Evolutionary conservation across 1,284 basidiomycete genomes (phyloP).

Genomic region (Hemileia vastatrix): DNA sequence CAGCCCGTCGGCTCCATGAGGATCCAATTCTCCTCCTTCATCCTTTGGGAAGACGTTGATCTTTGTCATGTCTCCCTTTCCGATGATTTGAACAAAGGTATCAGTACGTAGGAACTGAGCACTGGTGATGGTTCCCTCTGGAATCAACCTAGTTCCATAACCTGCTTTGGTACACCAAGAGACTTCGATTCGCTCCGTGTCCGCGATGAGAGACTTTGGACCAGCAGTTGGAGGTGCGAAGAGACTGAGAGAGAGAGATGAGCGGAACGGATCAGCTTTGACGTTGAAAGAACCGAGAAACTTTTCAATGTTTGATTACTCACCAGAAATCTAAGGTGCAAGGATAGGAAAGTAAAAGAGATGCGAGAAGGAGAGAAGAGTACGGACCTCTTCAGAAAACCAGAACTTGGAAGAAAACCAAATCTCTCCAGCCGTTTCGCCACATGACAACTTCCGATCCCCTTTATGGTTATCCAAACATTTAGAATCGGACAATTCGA

Average conservation of each 20-base stretch:
- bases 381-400: no score
- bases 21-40: conserved; percentile 50
- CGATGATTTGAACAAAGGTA: neutral
- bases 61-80: conserved; percentile 12
- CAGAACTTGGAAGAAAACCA: no score
- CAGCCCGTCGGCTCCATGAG: conserved; percentile 53
- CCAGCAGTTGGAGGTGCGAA: neutral
- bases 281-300: no score
- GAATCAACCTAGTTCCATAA: conserved; percentile 63
- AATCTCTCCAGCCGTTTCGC: no score
- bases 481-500: no score
- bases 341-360: conserved; percentile 34
- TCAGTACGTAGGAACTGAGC: conserved; percentile 52
- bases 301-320: no score
- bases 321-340: conserved; percentile 25
- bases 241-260: conserved; percentile 1
- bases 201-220: conserved; percentile 26
- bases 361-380: neutral
- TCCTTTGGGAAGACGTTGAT: conserved; percentile 46
- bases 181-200: conserved; percentile 54
- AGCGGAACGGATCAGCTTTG: neutral
- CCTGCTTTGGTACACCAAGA: conserved; percentile 58
- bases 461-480: no score
- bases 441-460: no score
- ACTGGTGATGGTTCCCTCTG: conserved; percentile 59